Conservation (phyloP, 208 protist species). For the Angomonas ambiguus region DNA sequence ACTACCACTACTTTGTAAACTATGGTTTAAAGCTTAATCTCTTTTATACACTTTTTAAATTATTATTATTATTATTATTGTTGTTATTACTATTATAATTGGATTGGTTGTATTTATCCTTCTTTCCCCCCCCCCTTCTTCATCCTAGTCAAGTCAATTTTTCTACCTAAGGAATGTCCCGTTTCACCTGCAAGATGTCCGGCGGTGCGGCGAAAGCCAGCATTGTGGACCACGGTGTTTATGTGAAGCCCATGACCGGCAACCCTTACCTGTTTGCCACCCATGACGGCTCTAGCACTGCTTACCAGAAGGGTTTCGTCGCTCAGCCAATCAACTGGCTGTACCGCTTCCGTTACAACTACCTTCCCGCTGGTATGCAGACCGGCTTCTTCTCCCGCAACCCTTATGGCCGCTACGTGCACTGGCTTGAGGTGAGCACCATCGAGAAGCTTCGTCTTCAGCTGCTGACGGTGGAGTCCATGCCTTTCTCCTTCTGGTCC, state of each 20-base stretch:
- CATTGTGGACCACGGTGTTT: conserved; percentile 72
- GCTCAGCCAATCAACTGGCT: conserved; percentile 73
- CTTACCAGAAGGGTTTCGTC: conserved; percentile 65
- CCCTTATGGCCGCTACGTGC: conserved; percentile 75
- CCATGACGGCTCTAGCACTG: conserved; percentile 71
- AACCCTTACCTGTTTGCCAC: conserved; percentile 68
- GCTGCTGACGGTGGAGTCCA: conserved; percentile 44
- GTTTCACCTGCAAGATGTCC: conserved; percentile 38
- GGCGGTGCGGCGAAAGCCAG: conserved; percentile 53
- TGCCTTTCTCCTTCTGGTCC: conserved; percentile 45
- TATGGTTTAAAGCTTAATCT: background rate
- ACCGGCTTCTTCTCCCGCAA: conserved; percentile 79
- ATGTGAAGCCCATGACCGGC: conserved; percentile 64
- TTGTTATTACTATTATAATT: background rate
- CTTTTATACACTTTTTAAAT: background rate
- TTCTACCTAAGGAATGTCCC: conserved; percentile 43
- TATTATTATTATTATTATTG: background rate
- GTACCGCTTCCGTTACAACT: conserved; percentile 84
- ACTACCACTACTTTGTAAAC: background rate
- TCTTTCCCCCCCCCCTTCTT: conserved; percentile 3
- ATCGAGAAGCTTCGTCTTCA: conserved; percentile 80
- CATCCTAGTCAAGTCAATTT: background rate
- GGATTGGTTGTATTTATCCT: background rate
- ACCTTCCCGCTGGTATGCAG: conserved; percentile 55
- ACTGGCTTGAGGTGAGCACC: conserved; percentile 86